These are phyloP conservation scores for Tolypocladium ovalisporum DNA, from an alignment of 2,329 filamentous ascomycete species.

Conservation along the genomic window DNA sequence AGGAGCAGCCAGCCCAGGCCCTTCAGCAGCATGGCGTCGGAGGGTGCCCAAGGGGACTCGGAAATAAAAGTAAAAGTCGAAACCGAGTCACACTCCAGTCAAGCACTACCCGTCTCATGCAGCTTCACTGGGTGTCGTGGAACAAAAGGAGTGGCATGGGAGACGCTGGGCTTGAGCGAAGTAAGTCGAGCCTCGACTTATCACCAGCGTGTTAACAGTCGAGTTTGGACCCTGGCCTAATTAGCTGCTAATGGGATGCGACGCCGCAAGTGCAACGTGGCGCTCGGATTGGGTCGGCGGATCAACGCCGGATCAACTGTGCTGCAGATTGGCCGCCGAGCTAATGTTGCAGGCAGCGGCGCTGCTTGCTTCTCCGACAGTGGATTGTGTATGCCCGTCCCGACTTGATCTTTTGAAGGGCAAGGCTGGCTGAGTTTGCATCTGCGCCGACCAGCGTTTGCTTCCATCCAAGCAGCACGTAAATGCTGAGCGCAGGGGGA, in stretches of 20 bases:
- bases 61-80: not conserved
- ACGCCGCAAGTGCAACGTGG: not conserved
- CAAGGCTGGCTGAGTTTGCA: not conserved
- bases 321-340: not conserved
- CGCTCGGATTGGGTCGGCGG: slow-evolving; percentile 9
- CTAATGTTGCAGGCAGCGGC: not conserved
- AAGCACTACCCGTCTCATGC: not conserved
- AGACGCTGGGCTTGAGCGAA: not conserved
- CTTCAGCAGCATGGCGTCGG: slow-evolving; percentile 38
- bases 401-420: not conserved
- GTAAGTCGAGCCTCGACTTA: slow-evolving; percentile 1
- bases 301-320: slow-evolving; percentile 13
- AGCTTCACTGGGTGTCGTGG: not conserved
- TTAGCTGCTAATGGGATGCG: not conserved
- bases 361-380: not conserved
- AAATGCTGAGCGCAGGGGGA: not conserved
- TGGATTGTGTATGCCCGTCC: not conserved
- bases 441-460: not conserved
- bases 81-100: not conserved
- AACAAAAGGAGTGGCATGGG: not conserved
- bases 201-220: slow-evolving; percentile 27
- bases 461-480: not conserved
- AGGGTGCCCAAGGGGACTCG: slow-evolving; percentile 6
- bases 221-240: not conserved
- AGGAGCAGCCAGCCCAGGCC: slow-evolving; percentile 39